These are phyloP conservation scores for Dothideomycetidae sp. DNA, from an alignment of 2,329 filamentous ascomycete genomes.

Conservation along the genomic window DNA sequence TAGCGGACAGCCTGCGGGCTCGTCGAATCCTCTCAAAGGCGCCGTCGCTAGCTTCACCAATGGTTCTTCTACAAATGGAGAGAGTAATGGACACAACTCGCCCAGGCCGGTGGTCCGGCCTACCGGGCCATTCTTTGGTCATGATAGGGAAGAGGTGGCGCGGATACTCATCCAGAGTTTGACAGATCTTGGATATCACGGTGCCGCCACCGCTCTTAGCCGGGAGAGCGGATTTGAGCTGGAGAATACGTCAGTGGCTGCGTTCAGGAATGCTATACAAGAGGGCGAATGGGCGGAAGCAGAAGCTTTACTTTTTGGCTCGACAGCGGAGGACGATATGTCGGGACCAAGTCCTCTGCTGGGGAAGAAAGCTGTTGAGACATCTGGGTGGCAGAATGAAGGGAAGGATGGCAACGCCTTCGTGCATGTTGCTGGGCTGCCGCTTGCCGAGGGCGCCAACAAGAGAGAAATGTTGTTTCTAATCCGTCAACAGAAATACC, in stretches of 20 bases:
- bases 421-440: conserved; percentile 42
- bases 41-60: conserved; percentile 3
- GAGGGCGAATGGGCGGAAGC: conserved; percentile 71
- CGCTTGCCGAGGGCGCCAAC: conserved; percentile 62
- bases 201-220: conserved; percentile 59
- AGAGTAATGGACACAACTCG: conserved; percentile 4
- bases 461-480: conserved; percentile 70
- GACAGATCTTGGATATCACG: conserved; percentile 71
- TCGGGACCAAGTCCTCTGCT: conserved; percentile 25
- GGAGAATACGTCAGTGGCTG: conserved; percentile 73
- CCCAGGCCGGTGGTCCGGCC: neutral
- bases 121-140: conserved; percentile 54
- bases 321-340: conserved; percentile 28
- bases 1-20: neutral
- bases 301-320: conserved; percentile 60
- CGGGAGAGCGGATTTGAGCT: conserved; percentile 76
- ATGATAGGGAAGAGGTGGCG: conserved; percentile 85
- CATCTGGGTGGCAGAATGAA: conserved; percentile 18
- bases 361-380: conserved; percentile 15
- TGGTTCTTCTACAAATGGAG: conserved; percentile 7
- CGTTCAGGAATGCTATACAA: conserved; percentile 68
- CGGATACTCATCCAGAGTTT: conserved; percentile 84
- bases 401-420: conserved; percentile 13
- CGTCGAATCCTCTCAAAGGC: conserved; percentile 1
- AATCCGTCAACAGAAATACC: conserved; percentile 84